phyloP scores from a whole-genome alignment of 2,329 filamentous ascomycete genomes.

The Fusarium redolens region DNA sequence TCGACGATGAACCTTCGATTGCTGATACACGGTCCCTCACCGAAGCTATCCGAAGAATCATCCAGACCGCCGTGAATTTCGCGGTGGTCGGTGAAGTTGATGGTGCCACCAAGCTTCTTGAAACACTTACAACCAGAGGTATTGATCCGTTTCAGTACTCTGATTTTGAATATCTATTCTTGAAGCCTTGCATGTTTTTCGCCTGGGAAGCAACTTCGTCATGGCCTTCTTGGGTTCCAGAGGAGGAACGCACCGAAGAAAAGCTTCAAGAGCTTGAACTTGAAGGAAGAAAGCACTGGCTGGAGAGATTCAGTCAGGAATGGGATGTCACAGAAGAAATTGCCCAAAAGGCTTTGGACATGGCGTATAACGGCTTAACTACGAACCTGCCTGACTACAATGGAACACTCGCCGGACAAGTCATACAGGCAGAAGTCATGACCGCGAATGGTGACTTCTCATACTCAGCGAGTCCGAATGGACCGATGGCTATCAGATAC shows the following conservation, averaged over 20 bases:
- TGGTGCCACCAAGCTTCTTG: neutral
- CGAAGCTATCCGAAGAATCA: neutral
- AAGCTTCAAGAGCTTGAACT: neutral
- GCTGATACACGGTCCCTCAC: neutral
- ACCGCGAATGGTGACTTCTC: neutral
- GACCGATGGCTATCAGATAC: conserved; percentile 13
- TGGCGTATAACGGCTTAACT: conserved; percentile 14
- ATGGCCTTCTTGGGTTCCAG: conserved; percentile 1
- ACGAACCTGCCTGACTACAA: neutral
- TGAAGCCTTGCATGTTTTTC: conserved; percentile 19
- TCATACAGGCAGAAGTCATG: neutral
- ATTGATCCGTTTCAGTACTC: neutral
- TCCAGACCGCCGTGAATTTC: neutral
- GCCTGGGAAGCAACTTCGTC: conserved; percentile 10
- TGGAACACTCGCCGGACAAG: conserved; percentile 8
- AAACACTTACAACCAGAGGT: neutral
- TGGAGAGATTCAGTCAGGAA: conserved; percentile 10
- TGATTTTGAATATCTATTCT: neutral
- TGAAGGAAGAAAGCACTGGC: neutral
- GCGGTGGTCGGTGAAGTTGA: neutral
- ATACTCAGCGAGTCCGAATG: conserved; percentile 10
- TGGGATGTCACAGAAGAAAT: conserved; percentile 13
- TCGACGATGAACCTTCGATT: conserved; percentile 7
- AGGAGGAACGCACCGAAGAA: neutral
- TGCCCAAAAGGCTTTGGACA: conserved; percentile 9